Evolutionary conservation across 768 basidiomycete genomes (phyloP), one percentile per base, ranked within the genome.

Genomic region (Mycena albidolilacea): DNA sequence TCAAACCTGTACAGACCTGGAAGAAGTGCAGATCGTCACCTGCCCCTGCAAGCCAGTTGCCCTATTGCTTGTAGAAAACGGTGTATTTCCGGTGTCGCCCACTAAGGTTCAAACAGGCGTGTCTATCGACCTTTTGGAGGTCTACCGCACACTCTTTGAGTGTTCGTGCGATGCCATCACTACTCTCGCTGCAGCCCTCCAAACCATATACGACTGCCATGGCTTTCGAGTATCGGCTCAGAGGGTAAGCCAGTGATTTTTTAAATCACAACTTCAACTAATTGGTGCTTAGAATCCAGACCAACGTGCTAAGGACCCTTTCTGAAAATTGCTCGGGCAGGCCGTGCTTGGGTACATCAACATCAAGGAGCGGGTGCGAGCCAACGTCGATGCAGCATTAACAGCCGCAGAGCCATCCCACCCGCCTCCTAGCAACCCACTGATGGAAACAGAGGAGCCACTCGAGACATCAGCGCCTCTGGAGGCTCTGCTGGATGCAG

Each of bases 81-180:
- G 54, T 23, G 23, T 55, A 11, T 55, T 55, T 12, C 54, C 54
- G 8, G 54, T 1, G 12, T 55, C 54, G 2, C 54, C 54, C 5
- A 55, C 23, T 4, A 15, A 39, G n/a, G n/a, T 41, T 14, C 41
- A 14, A 4, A 66, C 64, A 3, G 64, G 23, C 1, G 17, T 66
- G 38, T 66, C 64, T 21, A 54, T 66, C 23, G 64, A 66, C 19
- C 30, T 66, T 1, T 38, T 66, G 10, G 52, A 66, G 38, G 5
- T 66, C 10, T 66, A 66, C 21, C 23, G 23, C 23, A 2, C 23
- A 2, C 23, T 23, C 23, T 23, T 23, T 23, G 23, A 23, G 23
- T 2, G 6, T 64, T 83, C 84, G 0, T 85, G 83, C 37, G 79
- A 85, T 66, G 83, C 82, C 5, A 75, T 84, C 41, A 58, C 54